Conservation (phyloP, 192 early-diverging fungal species). For the Glomus cerebriforme region DNA sequence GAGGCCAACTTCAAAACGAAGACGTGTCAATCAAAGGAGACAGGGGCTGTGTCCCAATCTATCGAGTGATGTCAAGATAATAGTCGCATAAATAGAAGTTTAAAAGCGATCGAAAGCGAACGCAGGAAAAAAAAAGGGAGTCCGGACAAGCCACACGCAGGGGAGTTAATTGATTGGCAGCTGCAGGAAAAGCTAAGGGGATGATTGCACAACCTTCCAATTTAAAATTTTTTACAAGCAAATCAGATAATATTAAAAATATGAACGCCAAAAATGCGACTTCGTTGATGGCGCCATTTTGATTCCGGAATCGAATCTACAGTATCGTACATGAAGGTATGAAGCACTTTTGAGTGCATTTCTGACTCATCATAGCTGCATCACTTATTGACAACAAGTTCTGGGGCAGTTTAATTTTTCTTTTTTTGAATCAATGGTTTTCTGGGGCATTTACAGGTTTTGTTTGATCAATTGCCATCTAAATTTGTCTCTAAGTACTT, state of each 20-base stretch:
- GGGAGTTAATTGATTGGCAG: conserved; percentile 9
- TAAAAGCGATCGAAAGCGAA: conserved; percentile 20
- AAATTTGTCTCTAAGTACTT: too few species aligned
- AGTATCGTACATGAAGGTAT: neutral
- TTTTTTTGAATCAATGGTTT: neutral
- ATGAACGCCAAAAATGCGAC: neutral
- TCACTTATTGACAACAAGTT: neutral
- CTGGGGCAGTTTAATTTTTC: neutral
- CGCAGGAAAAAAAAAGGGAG: conserved; percentile 9
- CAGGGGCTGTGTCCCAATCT: conserved; percentile 18
- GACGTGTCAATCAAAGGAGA: conserved; percentile 22
- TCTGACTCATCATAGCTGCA: neutral
- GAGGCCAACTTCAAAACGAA: neutral
- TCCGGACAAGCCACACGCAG: conserved; percentile 18
- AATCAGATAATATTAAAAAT: neutral
- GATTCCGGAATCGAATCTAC: neutral
- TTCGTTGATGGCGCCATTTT: neutral
- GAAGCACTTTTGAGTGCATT: neutral
- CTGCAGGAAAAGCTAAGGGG: neutral
- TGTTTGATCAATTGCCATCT: neutral
- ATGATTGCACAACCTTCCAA: conserved; percentile 8
- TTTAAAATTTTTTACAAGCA: neutral
- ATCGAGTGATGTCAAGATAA: conserved; percentile 7
- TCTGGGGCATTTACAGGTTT: neutral
- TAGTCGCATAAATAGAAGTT: conserved; percentile 17